phyloP scores from a whole-genome alignment of 257 asterid genomes.

The Parsonsia alboflavescens region DNA sequence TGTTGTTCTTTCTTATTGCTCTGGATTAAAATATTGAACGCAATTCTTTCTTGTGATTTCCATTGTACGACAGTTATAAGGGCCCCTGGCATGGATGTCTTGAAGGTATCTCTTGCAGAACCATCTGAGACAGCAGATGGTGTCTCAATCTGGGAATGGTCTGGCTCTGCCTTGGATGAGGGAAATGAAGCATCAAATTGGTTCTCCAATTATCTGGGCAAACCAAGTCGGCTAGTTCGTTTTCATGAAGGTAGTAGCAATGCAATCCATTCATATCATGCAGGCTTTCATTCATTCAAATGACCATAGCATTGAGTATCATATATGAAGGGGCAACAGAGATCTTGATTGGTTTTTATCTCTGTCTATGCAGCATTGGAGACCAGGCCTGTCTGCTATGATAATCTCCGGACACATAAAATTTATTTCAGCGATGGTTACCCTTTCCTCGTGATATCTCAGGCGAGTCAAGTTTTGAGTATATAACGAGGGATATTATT shows the following conservation, averaged over 20 bases:
- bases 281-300: too few relatives aligned
- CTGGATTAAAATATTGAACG: too few relatives aligned
- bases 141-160: slow-evolving; percentile 36
- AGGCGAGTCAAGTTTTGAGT: slow-evolving; percentile 27
- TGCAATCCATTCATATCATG: too few relatives aligned
- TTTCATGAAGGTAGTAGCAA: slow-evolving; percentile 26
- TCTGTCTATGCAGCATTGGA: slow-evolving; percentile 35
- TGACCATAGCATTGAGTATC: too few relatives aligned
- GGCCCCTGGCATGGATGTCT: slow-evolving; percentile 29
- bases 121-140: slow-evolving; percentile 22
- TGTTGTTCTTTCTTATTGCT: too few relatives aligned
- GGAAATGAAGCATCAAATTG: slow-evolving; percentile 30
- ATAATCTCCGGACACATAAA: slow-evolving; percentile 36
- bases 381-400: slow-evolving; percentile 36
- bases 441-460: slow-evolving; percentile 58
- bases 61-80: slow-evolving; percentile 15
- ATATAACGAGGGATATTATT: too few relatives aligned
- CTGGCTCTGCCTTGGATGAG: slow-evolving; percentile 37
- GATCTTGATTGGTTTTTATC: too few relatives aligned
- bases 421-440: slow-evolving; percentile 42
- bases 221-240: slow-evolving; percentile 33
- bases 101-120: slow-evolving; percentile 22
- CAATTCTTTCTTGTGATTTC: too few relatives aligned
- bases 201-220: slow-evolving; percentile 33
- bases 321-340: too few relatives aligned